Evolutionary conservation across 495 filamentous ascomycete genomes (phyloP).

Genomic region (Aspergillus funiculosus): DNA sequence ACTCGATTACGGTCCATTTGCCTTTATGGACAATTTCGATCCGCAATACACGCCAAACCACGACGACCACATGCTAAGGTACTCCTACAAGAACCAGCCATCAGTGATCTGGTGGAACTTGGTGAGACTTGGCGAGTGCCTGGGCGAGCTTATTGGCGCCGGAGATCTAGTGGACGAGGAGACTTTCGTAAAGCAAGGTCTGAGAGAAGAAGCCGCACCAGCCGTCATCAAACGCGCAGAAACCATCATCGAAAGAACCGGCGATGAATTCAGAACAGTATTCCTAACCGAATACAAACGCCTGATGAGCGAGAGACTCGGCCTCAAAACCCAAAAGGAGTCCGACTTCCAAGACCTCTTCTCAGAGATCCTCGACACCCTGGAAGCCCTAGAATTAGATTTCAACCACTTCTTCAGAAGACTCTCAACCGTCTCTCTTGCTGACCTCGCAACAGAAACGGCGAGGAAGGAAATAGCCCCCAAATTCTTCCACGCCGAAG

Average conservation of each 20-base stretch:
- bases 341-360: constrained; percentile 73
- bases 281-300: constrained; percentile 83
- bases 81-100: constrained; percentile 89
- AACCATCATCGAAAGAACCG: constrained; percentile 65
- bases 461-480: constrained; percentile 51
- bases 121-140: constrained; percentile 81
- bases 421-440: constrained; percentile 53
- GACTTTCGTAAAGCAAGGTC: constrained; percentile 63
- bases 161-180: constrained; percentile 61
- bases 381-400: constrained; percentile 76
- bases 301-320: constrained; percentile 71
- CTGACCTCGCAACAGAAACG: constrained; percentile 55
- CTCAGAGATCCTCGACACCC: constrained; percentile 70
- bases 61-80: constrained; percentile 81
- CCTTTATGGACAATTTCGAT: constrained; percentile 94
- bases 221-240: constrained; percentile 75
- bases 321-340: constrained; percentile 58
- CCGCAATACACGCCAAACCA: constrained; percentile 94
- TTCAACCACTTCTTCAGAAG: constrained; percentile 89
- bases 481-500: constrained; percentile 67
- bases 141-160: constrained; percentile 81
- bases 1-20: constrained; percentile 93
- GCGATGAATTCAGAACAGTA: constrained; percentile 79
- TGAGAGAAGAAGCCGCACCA: constrained; percentile 58
- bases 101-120: constrained; percentile 99